Evolutionary conservation across 1,284 basidiomycete species (phyloP).

Genomic region (Austroboletus niveus): DNA sequence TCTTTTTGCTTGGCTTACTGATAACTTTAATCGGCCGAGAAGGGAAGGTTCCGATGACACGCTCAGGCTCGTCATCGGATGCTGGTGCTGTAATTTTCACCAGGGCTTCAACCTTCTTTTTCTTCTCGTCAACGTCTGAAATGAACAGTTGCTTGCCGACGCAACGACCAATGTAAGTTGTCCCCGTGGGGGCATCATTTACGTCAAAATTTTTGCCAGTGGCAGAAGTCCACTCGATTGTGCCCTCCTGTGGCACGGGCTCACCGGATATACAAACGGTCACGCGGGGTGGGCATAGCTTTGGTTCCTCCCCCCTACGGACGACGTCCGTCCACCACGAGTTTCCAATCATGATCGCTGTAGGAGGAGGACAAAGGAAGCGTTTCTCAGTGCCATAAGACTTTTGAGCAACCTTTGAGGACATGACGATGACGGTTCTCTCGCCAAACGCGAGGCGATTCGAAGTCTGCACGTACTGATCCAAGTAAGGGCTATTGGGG

Average conservation of each 20-base stretch:
- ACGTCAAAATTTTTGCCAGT: constrained; percentile 82
- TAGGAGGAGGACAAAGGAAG: constrained; percentile 96
- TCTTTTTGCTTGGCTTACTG: constrained; percentile 95
- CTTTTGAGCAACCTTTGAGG: constrained; percentile 95
- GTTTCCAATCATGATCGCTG: constrained; percentile 91
- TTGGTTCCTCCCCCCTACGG: constrained; percentile 69
- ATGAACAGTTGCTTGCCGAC: constrained; percentile 91
- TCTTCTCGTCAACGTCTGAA: constrained; percentile 86
- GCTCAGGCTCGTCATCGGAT: constrained; percentile 72
- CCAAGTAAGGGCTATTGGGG: constrained; percentile 64
- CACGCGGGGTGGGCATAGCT: constrained; percentile 77
- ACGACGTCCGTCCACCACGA: constrained; percentile 88
- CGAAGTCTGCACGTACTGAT: constrained; percentile 80
- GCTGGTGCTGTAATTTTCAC: constrained; percentile 86
- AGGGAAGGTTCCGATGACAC: constrained; percentile 83
- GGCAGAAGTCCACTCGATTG: constrained; percentile 82
- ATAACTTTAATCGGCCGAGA: constrained; percentile 96
- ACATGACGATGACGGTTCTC: constrained; percentile 93
- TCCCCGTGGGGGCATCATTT: constrained; percentile 74
- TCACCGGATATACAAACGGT: constrained; percentile 92
- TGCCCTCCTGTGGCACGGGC: constrained; percentile 75
- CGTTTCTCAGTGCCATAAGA: constrained; percentile 96
- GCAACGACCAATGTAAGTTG: constrained; percentile 82
- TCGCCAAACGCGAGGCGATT: constrained; percentile 92
- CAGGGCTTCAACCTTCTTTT: constrained; percentile 88